These are phyloP conservation scores for Aspergillus homomorphus DNA, from an alignment of 495 filamentous ascomycete genomes.

Conservation along the genomic window DNA sequence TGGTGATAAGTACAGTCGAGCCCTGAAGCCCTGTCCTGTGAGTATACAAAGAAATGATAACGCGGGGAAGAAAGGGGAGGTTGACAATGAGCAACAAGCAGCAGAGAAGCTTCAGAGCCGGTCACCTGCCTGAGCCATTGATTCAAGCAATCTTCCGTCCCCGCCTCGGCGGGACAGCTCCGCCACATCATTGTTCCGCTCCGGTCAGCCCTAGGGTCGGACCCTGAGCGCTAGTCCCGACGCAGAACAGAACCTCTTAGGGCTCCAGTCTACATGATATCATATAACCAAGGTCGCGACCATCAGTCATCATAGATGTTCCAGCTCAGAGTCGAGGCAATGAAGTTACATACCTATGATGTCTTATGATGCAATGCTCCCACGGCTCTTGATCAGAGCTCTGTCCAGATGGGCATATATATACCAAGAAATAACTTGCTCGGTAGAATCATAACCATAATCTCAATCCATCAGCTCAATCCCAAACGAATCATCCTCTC, in stretches of 20 bases:
- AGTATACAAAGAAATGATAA: neutral
- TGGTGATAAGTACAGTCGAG: neutral
- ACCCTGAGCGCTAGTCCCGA: constrained; percentile 24
- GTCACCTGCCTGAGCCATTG: constrained; percentile 2
- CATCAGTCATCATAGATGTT: neutral
- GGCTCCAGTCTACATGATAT: constrained; percentile 16
- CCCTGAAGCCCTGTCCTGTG: constrained; percentile 8
- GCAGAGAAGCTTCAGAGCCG: constrained; percentile 8
- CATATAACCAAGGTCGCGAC: neutral
- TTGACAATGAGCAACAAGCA: constrained; percentile 1
- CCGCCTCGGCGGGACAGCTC: constrained; percentile 24
- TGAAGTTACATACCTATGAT: constrained; percentile 39
- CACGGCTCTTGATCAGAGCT: neutral
- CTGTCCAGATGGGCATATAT: constrained; percentile 4
- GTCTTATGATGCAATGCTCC: constrained; percentile 34
- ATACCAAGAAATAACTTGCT: neutral
- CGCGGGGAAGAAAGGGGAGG: constrained; percentile 2
- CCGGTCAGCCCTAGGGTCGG: constrained; percentile 31
- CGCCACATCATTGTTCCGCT: constrained; percentile 27
- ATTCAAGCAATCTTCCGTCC: constrained; percentile 21
- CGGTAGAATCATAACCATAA: neutral
- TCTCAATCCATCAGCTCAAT: neutral
- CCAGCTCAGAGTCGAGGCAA: neutral
- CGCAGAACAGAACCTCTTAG: constrained; percentile 18
- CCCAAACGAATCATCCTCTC: neutral